Evolutionary conservation across 306 rosid genomes (phyloP), one percentile per base, ranked within the genome.

Genomic region (Cotoneaster glaucophyllus): DNA sequence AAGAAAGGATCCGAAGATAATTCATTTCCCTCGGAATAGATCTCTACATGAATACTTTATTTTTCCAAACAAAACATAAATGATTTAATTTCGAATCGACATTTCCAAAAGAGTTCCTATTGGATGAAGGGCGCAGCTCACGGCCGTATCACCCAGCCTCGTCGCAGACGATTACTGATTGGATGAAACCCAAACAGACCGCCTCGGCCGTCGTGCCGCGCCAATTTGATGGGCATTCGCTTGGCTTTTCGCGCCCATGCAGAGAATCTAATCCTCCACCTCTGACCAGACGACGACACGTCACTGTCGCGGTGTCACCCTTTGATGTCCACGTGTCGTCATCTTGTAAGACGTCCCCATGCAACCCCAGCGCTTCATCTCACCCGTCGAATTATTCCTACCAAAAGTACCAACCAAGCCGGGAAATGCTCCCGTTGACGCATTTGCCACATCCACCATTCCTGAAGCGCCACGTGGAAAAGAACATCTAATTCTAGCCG

Each of bases 161-260:
- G 75, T n/a, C 32, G 65, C 5, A 34, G 24, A 7, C 41, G 67
- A 72, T 57, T 22, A 56, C 17, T 2, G 37, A 31, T 22, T 21
- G 26, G 5, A 11, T 32, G 48, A 13, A 56, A 21, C 37, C 37
- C 31, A 21, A 67, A n/a, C 29, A 21, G 12, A 32, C 7, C 2
- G 18, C 76, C 77, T 81, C 6, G 81, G n/a, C 11, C 11, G 29
- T n/a, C 81, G 85, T 81, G 81, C 85, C 85, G 41, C 48, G 64
- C 85, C 85, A 59, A 65, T 31, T 6, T 22, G 67, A 41, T 54
- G 50, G 53, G 44, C 78, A 44, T 75, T 39, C 32, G 57, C 78
- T 57, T 70, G 6, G 56, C 19, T 13, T 5, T 70, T 50, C 44
- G 84, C 25, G 81, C 81, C 78, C 78, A 71, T 34, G 41, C 63